A percentile compares a stretch with the other conserved stretches of the same genome.
Conservation (phyloP, 345 rosid species). For the Lumnitzera racemosa region DNA sequence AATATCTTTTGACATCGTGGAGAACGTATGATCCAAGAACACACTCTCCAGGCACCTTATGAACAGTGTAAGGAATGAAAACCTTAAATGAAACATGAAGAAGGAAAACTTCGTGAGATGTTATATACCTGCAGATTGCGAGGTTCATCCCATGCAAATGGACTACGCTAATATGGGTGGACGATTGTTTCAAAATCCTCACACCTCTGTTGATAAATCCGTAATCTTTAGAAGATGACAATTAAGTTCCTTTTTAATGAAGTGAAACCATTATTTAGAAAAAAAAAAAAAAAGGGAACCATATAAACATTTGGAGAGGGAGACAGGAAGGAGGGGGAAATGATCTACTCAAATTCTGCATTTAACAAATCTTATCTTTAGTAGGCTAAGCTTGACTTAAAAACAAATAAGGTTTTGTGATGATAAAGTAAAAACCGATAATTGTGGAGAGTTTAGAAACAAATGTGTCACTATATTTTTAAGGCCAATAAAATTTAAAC, state of each 20-base stretch:
- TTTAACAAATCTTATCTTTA: too few relatives aligned
- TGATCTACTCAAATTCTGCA: too few relatives aligned
- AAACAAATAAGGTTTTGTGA: too few relatives aligned
- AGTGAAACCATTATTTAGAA: background rate
- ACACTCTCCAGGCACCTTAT: conserved; percentile 84
- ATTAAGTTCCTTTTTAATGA: background rate
- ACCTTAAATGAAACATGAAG: background rate
- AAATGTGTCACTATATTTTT: too few relatives aligned
- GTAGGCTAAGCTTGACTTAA: too few relatives aligned
- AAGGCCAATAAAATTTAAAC: too few relatives aligned
- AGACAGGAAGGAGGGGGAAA: too few relatives aligned
- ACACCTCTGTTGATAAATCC: conserved; percentile 81
- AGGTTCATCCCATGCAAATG: conserved; percentile 99
- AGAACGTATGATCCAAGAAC: conserved; percentile 69
- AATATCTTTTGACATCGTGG: conserved; percentile 58
- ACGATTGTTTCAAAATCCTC: conserved; percentile 76
- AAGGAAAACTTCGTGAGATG: conserved; percentile 5
- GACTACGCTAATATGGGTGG: conserved; percentile 70
- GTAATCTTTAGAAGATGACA: conserved; percentile 44
- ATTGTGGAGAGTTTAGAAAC: too few relatives aligned
- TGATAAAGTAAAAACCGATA: too few relatives aligned
- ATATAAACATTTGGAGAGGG: too few relatives aligned
- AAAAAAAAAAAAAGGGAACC: too few relatives aligned
- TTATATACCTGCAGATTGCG: conserved; percentile 69
- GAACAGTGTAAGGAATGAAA: conserved; percentile 3